phyloP scores from a whole-genome alignment of 2,329 filamentous ascomycete species.

The Ilyonectria mors-panacis region DNA sequence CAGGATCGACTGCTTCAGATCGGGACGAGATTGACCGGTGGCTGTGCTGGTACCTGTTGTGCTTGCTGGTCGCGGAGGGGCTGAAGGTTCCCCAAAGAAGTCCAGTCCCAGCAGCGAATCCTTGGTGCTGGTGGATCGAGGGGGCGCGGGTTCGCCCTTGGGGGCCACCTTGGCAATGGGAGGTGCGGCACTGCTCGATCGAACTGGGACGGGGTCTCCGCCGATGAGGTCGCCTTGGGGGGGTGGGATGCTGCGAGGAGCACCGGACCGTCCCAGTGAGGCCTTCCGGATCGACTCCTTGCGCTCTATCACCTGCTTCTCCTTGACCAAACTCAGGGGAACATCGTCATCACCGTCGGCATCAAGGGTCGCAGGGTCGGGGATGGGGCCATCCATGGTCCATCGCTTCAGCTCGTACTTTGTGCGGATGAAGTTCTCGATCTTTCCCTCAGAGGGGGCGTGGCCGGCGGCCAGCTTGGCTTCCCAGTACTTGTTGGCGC shows the following conservation, averaged over 20 bases:
- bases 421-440: conserved; percentile 99
- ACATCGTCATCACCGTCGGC: conserved; percentile 89
- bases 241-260: conserved; percentile 53
- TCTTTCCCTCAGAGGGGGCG: conserved; percentile 95
- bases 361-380: conserved; percentile 91
- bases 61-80: conserved; percentile 86
- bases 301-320: conserved; percentile 75
- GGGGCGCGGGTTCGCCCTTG: conserved; percentile 75
- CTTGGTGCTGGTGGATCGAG: conserved; percentile 79
- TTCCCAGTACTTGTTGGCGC: conserved; percentile 99
- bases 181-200: conserved; percentile 83
- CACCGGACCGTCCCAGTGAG: conserved; percentile 62
- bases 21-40: conserved; percentile 82
- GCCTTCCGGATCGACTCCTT: conserved; percentile 74
- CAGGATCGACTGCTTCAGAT: conserved; percentile 96
- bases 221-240: conserved; percentile 86
- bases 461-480: conserved; percentile 92
- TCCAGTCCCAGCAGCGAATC: conserved; percentile 94
- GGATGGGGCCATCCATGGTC: conserved; percentile 98
- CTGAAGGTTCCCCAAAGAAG: conserved; percentile 84
- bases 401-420: conserved; percentile 99
- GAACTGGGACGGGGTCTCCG: conserved; percentile 76
- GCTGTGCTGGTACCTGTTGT: conserved; percentile 76
- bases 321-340: conserved; percentile 73
- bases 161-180: conserved; percentile 69